phyloP scores from a whole-genome alignment of 345 rosid genomes.

The Eucalyptus erythrocorys region DNA sequence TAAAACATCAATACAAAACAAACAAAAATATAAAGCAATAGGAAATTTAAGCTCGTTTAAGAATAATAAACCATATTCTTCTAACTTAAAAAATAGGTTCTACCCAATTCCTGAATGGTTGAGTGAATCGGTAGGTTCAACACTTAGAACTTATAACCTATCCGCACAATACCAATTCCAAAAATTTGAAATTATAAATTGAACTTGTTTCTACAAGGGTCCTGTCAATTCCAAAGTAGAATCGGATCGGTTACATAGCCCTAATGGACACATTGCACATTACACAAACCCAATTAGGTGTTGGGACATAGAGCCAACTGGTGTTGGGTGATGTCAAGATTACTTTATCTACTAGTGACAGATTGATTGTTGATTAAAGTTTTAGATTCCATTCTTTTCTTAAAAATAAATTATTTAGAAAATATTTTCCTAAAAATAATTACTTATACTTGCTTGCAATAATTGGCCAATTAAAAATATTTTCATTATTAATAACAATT shows the following conservation, averaged over 20 bases:
- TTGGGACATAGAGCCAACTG: not conserved
- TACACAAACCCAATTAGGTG: not conserved
- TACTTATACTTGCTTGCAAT: no score
- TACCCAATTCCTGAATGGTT: not conserved
- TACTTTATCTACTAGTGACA: not conserved
- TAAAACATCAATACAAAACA: not conserved
- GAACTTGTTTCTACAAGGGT: not conserved
- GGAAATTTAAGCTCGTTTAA: not conserved
- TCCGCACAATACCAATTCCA: not conserved
- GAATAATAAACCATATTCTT: not conserved
- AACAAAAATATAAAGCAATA: not conserved
- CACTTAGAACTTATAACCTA: not conserved
- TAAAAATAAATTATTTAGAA: no score
- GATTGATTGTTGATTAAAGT: not conserved
- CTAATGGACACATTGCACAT: not conserved
- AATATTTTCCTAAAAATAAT: no score
- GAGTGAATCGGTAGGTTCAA: not conserved
- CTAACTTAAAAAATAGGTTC: not conserved
- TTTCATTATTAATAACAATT: no score
- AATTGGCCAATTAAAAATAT: no score
- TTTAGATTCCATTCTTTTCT: not conserved
- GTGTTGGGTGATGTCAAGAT: not conserved
- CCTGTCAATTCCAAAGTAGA: not conserved
- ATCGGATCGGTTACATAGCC: fast-evolving
- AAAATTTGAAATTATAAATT: not conserved